phyloP scores from a whole-genome alignment of 2,329 filamentous ascomycete genomes.

The Raffaelea albimanens region DNA sequence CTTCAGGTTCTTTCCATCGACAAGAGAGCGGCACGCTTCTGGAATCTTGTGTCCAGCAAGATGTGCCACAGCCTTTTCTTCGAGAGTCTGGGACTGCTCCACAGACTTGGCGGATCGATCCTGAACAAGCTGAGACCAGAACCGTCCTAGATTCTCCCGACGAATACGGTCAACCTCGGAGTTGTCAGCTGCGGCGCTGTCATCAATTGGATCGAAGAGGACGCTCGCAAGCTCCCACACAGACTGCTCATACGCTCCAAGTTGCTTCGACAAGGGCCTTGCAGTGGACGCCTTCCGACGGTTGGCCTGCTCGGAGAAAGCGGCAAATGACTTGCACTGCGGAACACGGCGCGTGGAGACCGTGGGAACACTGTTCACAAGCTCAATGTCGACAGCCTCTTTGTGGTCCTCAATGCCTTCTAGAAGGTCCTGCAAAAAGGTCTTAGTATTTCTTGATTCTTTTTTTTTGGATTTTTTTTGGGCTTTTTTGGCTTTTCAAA shows the following conservation, averaged over 20 bases:
- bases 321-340: slow-evolving; percentile 30
- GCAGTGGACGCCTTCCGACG: slow-evolving; percentile 20
- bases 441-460: slow-evolving; percentile 5
- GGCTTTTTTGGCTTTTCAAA: neutral
- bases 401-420: slow-evolving; percentile 34
- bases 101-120: slow-evolving; percentile 39
- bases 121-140: slow-evolving; percentile 59
- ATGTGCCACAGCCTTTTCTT: slow-evolving; percentile 76
- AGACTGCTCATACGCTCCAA: slow-evolving; percentile 52
- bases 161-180: slow-evolving; percentile 30
- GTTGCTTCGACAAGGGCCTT: slow-evolving; percentile 21
- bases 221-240: slow-evolving; percentile 84
- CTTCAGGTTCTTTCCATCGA: slow-evolving; percentile 62
- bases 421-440: slow-evolving; percentile 25
- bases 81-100: slow-evolving; percentile 51
- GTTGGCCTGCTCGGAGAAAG: slow-evolving; percentile 33
- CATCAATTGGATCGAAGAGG: slow-evolving; percentile 64
- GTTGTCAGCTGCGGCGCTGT: slow-evolving; percentile 26
- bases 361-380: slow-evolving; percentile 49
- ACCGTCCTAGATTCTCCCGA: slow-evolving; percentile 57
- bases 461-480: slow-evolving; percentile 3
- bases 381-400: slow-evolving; percentile 40
- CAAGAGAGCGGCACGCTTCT: slow-evolving; percentile 72
- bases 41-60: slow-evolving; percentile 70
- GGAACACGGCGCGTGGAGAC: slow-evolving; percentile 38